A percentile compares a stretch with the other conserved stretches of the same genome.
Evolutionary conservation across 2,329 filamentous ascomycete genomes (phyloP).

Genomic region (Daldinia sp.): DNA sequence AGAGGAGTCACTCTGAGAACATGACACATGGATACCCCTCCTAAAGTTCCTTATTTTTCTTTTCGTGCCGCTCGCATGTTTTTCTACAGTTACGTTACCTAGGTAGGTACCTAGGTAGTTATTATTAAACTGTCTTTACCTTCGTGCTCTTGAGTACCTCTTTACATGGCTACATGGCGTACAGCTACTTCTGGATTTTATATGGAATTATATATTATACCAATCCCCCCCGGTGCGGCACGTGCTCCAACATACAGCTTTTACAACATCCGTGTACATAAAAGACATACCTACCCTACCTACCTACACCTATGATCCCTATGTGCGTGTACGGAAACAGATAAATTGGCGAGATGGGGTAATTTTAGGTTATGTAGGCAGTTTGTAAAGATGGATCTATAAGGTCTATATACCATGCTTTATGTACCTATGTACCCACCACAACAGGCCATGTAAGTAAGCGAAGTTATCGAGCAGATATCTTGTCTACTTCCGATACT

Average conservation of each 20-base stretch:
- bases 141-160: too few relatives aligned
- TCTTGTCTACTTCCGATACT: slow-evolving; percentile 16
- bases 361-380: slow-evolving; percentile 4
- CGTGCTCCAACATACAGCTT: neutral
- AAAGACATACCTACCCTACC: too few relatives aligned
- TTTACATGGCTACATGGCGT: neutral
- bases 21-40: slow-evolving; percentile 30
- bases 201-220: neutral
- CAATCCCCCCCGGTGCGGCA: neutral
- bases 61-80: neutral
- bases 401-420: neutral
- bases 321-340: slow-evolving; percentile 18
- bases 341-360: slow-evolving; percentile 30
- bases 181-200: neutral
- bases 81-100: too few relatives aligned
- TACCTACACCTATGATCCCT: too few relatives aligned
- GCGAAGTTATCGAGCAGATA: neutral
- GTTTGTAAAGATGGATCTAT: neutral
- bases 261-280: too few relatives aligned
- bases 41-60: neutral
- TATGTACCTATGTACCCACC: neutral
- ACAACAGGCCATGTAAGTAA: slow-evolving; percentile 1
- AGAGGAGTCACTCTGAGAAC: slow-evolving; percentile 25
- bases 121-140: too few relatives aligned
- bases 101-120: too few relatives aligned